Percentiles rank a stretch among this genome's conserved stretches.
Conservation (phyloP, 495 filamentous ascomycete genomes). For the Talaromyces stipitatus region DNA sequence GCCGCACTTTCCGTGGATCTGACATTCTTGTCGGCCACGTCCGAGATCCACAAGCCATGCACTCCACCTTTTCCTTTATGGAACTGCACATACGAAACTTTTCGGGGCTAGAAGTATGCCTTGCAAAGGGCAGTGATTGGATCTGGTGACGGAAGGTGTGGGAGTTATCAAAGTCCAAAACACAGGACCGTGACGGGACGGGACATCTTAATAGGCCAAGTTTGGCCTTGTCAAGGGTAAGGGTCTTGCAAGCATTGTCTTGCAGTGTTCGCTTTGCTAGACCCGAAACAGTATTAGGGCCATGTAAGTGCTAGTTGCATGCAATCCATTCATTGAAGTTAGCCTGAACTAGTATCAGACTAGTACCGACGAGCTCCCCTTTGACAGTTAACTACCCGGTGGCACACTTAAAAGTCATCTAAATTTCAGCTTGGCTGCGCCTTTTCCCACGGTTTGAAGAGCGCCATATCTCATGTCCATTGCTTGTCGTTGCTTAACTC, state of each 20-base stretch:
- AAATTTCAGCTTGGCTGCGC: not conserved
- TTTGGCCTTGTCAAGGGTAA: not conserved
- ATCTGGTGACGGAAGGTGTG: too few species aligned
- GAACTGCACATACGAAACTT: not conserved
- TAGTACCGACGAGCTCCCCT: not conserved
- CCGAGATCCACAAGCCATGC: not conserved
- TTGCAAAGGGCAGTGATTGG: not conserved
- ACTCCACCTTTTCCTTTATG: not conserved
- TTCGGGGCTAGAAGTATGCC: not conserved
- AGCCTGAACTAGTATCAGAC: not conserved
- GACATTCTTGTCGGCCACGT: not conserved
- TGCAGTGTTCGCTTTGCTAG: not conserved
- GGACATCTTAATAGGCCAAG: not conserved
- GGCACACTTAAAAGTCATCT: not conserved
- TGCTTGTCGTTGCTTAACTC: not conserved
- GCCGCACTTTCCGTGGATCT: conserved; percentile 1
- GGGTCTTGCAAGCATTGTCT: not conserved
- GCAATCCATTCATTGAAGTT: not conserved
- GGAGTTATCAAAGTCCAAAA: too few species aligned
- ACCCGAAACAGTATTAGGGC: not conserved
- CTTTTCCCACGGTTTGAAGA: not conserved
- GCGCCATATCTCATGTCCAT: not conserved
- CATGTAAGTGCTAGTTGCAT: not conserved
- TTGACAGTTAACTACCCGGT: too few species aligned
- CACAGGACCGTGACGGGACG: not conserved